Conservation (phyloP, 2,329 filamentous ascomycete species). For the Davidsoniella eucalypti region DNA sequence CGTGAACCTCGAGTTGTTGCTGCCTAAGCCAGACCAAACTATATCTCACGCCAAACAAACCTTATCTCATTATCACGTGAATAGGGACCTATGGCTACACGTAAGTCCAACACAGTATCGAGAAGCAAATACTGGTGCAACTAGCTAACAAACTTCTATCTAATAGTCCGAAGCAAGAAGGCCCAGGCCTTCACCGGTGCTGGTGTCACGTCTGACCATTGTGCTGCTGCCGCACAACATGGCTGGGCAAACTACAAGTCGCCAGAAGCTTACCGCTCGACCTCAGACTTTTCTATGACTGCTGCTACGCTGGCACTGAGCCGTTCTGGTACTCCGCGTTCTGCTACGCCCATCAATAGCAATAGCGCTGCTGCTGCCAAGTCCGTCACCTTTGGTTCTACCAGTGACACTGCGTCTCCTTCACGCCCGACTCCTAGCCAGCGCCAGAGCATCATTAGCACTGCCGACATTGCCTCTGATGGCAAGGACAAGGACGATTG, state of each 20-base stretch:
- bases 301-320: conserved; percentile 14
- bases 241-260: conserved; percentile 46
- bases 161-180: background rate
- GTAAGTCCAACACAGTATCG: background rate
- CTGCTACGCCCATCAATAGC: background rate
- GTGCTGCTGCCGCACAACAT: conserved; percentile 52
- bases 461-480: background rate
- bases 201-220: conserved; percentile 5
- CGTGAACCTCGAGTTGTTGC: too few relatives aligned
- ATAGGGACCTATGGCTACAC: background rate
- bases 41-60: too few relatives aligned
- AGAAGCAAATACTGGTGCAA: too few relatives aligned
- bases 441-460: background rate
- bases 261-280: conserved; percentile 33
- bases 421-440: background rate
- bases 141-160: background rate
- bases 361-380: background rate
- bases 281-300: conserved; percentile 32
- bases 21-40: too few relatives aligned
- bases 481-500: background rate
- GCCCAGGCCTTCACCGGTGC: background rate
- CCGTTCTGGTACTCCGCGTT: too few relatives aligned
- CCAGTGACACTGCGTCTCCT: too few relatives aligned
- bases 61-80: too few relatives aligned
- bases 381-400: too few relatives aligned